These are phyloP conservation scores for Colletotrichum sp. DNA, from an alignment of 2,329 filamentous ascomycete species.

Conservation along the genomic window DNA sequence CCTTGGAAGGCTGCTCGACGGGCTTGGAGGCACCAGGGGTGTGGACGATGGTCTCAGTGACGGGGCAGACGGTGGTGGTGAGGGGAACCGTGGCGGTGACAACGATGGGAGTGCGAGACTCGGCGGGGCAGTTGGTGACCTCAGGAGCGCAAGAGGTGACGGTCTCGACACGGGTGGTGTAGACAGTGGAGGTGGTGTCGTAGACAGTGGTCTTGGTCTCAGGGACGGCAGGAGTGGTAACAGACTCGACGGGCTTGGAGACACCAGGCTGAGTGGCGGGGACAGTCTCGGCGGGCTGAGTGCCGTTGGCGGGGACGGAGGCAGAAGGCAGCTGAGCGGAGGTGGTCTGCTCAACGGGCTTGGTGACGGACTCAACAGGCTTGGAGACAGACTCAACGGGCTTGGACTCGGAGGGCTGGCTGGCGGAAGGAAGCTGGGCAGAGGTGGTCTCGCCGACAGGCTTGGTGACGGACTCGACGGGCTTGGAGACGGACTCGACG, in stretches of 20 bases:
- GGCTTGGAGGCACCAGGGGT: slow-evolving; percentile 30
- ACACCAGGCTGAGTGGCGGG: slow-evolving; percentile 11
- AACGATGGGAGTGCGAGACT: slow-evolving; percentile 45
- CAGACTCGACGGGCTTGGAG: not conserved
- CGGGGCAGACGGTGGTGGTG: slow-evolving; percentile 66
- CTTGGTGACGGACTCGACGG: slow-evolving; percentile 9
- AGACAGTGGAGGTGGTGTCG: slow-evolving; percentile 54
- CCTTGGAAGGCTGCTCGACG: slow-evolving; percentile 16
- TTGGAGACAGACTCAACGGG: not conserved
- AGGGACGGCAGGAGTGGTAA: slow-evolving; percentile 23
- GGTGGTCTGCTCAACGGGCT: slow-evolving; percentile 24
- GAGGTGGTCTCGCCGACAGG: slow-evolving; percentile 24
- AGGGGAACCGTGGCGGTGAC: slow-evolving; percentile 61
- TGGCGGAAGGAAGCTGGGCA: not conserved
- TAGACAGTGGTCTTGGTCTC: slow-evolving; percentile 35
- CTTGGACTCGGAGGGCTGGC: slow-evolving; percentile 7
- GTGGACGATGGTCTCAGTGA: slow-evolving; percentile 58
- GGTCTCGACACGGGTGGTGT: slow-evolving; percentile 53
- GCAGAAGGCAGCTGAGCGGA: slow-evolving; percentile 3
- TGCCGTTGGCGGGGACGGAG: not conserved
- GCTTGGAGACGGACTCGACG: slow-evolving; percentile 7
- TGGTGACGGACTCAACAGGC: slow-evolving; percentile 9
- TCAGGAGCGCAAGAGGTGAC: slow-evolving; percentile 54
- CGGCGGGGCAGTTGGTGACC: slow-evolving; percentile 57
- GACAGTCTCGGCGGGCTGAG: slow-evolving; percentile 2